Conservation (phyloP, 495 filamentous ascomycete genomes). For the Chaetomium tenue region DNA sequence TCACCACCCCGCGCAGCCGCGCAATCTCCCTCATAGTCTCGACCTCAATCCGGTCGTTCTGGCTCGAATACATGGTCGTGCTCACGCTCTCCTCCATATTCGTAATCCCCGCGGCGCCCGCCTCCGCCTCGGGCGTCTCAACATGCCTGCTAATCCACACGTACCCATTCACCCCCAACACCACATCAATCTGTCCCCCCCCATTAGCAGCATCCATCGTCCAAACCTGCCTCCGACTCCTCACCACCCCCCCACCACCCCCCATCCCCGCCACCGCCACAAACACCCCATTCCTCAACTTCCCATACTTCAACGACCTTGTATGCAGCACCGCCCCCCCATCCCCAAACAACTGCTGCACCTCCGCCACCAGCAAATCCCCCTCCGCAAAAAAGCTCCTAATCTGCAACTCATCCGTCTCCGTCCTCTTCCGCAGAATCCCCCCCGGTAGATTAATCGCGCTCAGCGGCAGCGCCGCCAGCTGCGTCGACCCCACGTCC, state of each 20-base stretch:
- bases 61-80: slow-evolving; percentile 73
- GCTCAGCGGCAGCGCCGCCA: slow-evolving; percentile 76
- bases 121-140: slow-evolving; percentile 48
- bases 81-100: slow-evolving; percentile 78
- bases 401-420: slow-evolving; percentile 93
- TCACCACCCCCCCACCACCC: slow-evolving; percentile 76
- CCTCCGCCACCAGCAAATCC: slow-evolving; percentile 84
- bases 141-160: slow-evolving; percentile 87
- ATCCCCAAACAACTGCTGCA: slow-evolving; percentile 79
- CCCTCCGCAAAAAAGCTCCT: slow-evolving; percentile 89
- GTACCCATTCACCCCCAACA: slow-evolving; percentile 92
- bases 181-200: slow-evolving; percentile 74
- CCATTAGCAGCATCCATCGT: slow-evolving; percentile 65
- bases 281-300: slow-evolving; percentile 89
- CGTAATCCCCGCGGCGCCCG: slow-evolving; percentile 57
- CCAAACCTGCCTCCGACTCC: slow-evolving; percentile 81
- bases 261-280: slow-evolving; percentile 75
- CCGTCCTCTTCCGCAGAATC: slow-evolving; percentile 84
- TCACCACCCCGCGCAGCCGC: slow-evolving; percentile 73
- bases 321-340: slow-evolving; percentile 86
- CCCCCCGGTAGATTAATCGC: slow-evolving; percentile 94
- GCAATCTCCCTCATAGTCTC: slow-evolving; percentile 85
- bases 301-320: slow-evolving; percentile 85
- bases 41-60: slow-evolving; percentile 76
- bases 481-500: slow-evolving; percentile 79